Percentiles rank a stretch among this genome's conserved stretches.
phyloP scores from a whole-genome alignment of 2,329 filamentous ascomycete genomes.

The Xylaria hypoxylon region DNA sequence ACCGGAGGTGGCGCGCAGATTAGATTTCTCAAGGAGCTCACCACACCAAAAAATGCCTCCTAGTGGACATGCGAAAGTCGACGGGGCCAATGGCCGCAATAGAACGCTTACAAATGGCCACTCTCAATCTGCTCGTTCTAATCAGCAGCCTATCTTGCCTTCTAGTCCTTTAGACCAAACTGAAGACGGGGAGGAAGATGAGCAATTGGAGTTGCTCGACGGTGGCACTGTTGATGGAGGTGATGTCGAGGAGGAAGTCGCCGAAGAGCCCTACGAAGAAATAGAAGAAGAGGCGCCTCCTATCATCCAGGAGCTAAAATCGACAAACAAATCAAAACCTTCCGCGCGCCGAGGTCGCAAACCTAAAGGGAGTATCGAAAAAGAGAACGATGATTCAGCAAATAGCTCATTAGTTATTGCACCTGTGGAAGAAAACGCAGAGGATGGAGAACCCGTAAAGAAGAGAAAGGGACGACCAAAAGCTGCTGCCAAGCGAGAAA shows the following conservation, averaged over 20 bases:
- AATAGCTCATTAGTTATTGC: slow-evolving; percentile 33
- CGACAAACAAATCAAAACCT: slow-evolving; percentile 44
- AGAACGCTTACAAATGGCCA: slow-evolving; percentile 41
- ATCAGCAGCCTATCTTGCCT: slow-evolving; percentile 46
- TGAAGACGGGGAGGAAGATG: slow-evolving; percentile 43
- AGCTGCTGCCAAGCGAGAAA: slow-evolving; percentile 27
- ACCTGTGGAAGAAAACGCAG: slow-evolving; percentile 35
- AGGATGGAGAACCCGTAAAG: slow-evolving; percentile 43
- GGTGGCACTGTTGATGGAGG: slow-evolving; percentile 43
- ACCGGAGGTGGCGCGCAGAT: slow-evolving; percentile 62
- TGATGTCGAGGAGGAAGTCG: slow-evolving; percentile 22
- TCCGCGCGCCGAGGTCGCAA: slow-evolving; percentile 46
- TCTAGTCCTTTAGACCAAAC: slow-evolving; percentile 28
- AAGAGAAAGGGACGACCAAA: slow-evolving; percentile 49
- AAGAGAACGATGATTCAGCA: slow-evolving; percentile 38
- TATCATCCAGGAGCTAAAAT: slow-evolving; percentile 37
- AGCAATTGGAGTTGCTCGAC: slow-evolving; percentile 43
- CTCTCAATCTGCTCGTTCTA: slow-evolving; percentile 22
- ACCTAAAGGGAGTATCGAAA: slow-evolving; percentile 42
- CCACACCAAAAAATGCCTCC: slow-evolving; percentile 37
- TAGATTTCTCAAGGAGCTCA: slow-evolving; percentile 61
- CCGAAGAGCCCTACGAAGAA: slow-evolving; percentile 41
- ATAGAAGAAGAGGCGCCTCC: slow-evolving; percentile 42
- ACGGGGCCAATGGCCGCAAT: slow-evolving; percentile 43
- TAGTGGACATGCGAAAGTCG: slow-evolving; percentile 45